phyloP scores from a whole-genome alignment of 2,329 filamentous ascomycete genomes.

The Cladosporium halotolerans region DNA sequence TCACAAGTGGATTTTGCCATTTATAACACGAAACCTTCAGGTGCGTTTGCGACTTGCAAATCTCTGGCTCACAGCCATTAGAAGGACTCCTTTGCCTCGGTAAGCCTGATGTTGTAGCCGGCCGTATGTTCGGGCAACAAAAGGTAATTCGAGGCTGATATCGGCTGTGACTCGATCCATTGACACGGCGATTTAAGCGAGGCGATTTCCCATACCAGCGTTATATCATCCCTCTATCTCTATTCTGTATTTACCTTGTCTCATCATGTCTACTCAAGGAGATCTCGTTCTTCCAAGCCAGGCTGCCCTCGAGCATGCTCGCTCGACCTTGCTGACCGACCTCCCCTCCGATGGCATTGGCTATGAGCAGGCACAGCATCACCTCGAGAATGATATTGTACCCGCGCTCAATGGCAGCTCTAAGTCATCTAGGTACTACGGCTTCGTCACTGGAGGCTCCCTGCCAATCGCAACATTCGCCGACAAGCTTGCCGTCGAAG shows the following conservation, averaged over 20 bases:
- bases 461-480: slow-evolving; percentile 75
- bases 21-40: too few relatives aligned
- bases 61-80: too few relatives aligned
- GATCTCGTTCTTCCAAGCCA: slow-evolving; percentile 26
- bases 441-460: slow-evolving; percentile 78
- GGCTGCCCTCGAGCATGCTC: slow-evolving; percentile 26
- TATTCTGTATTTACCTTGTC: neutral
- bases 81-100: too few relatives aligned
- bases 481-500: slow-evolving; percentile 72
- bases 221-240: too few relatives aligned
- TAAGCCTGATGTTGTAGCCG: too few relatives aligned
- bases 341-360: slow-evolving; percentile 40
- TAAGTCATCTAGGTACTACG: slow-evolving; percentile 67
- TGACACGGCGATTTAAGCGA: too few relatives aligned
- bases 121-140: too few relatives aligned
- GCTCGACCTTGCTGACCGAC: slow-evolving; percentile 29
- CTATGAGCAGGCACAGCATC: slow-evolving; percentile 35
- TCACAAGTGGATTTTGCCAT: too few relatives aligned
- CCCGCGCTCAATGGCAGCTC: slow-evolving; percentile 61
- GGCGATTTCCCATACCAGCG: too few relatives aligned
- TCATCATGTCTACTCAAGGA: neutral
- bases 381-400: slow-evolving; percentile 41
- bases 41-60: too few relatives aligned
- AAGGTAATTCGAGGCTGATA: too few relatives aligned
- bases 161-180: too few relatives aligned